Evolutionary conservation across 352 stramenopile genomes (phyloP).

Genomic region (Globisporangium solare): DNA sequence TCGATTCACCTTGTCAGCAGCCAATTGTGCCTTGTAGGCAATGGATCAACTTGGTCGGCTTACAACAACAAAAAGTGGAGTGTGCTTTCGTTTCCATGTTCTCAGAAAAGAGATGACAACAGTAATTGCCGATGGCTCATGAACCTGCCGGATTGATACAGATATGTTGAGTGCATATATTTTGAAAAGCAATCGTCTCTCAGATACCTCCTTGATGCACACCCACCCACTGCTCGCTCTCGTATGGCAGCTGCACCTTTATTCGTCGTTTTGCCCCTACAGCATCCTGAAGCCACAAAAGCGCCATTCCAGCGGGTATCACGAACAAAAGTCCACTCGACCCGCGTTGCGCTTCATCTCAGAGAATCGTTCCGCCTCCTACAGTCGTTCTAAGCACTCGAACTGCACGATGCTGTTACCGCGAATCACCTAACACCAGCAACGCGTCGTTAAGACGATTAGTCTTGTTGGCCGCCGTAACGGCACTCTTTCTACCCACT

Average conservation of each 20-base stretch:
- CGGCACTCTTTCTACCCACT: background rate
- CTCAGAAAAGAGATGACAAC: no score
- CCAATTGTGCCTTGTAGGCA: no score
- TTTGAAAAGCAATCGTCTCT: constrained; percentile 5
- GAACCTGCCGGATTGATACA: no score
- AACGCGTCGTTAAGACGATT: background rate
- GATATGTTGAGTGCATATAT: background rate
- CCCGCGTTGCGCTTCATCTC: background rate
- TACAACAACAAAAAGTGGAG: no score
- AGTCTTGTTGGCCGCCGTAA: background rate
- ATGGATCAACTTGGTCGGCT: no score
- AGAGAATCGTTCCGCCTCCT: constrained; percentile 7
- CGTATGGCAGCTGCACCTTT: background rate
- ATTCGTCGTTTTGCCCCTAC: no score
- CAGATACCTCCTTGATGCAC: background rate
- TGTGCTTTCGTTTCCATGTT: no score
- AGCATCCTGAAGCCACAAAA: background rate
- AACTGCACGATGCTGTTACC: constrained; percentile 91
- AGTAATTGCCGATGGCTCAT: no score
- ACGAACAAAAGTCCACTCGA: background rate
- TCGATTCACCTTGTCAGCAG: no score
- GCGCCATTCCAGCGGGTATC: background rate
- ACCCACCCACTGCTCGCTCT: no score
- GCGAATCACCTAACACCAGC: constrained; percentile 60
- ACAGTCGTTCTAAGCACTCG: constrained; percentile 82